Evolutionary conservation across 306 rosid species (phyloP), one percentile per base, ranked within the genome.

Genomic region (Glycine soja): DNA sequence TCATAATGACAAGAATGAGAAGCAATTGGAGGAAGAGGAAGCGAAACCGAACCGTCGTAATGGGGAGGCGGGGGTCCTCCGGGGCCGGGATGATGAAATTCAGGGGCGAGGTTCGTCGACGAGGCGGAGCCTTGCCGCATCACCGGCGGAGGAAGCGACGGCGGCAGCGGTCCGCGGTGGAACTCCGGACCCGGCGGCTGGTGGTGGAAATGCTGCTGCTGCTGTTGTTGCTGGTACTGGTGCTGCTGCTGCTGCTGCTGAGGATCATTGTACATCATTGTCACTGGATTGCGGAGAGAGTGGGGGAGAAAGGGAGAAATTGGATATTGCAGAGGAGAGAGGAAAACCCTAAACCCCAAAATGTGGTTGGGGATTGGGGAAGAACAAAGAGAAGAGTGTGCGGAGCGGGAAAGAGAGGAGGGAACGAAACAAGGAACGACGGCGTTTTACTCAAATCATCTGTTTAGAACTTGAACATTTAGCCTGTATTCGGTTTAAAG

Each of bases 121-220:
- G 97, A 93, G 30, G 97, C 97, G 3, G 97, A 95, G 6, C 93
- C 89, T 75, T 95, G 99, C 1, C 97, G 93, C 91, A 95, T 89
- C 96, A 95, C 88, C 13, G 57, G 94, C 30, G 30, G 30, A 24
- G 30, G 30, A 1, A 1, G 30, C 30, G 30, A 24, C 1, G 30
- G 30, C 6, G 90, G 90, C 48, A 84, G 87, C 16, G 95, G 98
- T 5, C 99, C 99, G 52, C 97, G 88, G 80, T 90, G 91, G 77
- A 93, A 93, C 5, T 95, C 97, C 3, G 87, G 91, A 8, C 90
- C 94, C 34, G 89, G 92, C 43, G 82, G 97, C 47, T 84, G 89
- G 8, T 24, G 30, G 30, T 86, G 91, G 6, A 84, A 82, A 70
- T 88, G 90, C 1, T 67, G 90, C 0, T 46, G 90, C 0, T 9